These are phyloP conservation scores for Boletus barrowsii DNA, from an alignment of 768 basidiomycete genomes.

Conservation along the genomic window DNA sequence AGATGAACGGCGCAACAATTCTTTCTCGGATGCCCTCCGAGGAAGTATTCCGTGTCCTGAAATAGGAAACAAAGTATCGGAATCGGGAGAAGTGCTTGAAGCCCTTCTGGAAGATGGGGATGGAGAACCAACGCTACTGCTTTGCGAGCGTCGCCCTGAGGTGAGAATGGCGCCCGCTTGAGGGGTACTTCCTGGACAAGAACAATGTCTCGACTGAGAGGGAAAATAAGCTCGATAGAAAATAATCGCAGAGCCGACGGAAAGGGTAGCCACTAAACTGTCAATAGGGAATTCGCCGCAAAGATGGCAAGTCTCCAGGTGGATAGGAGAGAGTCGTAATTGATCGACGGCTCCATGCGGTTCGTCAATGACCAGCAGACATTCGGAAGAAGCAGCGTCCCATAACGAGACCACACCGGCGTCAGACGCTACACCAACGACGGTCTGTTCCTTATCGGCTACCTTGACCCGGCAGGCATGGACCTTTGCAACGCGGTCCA, in stretches of 20 bases:
- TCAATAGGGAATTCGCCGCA: slow-evolving; percentile 70
- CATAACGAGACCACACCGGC: slow-evolving; percentile 71
- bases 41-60: slow-evolving; percentile 79
- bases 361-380: slow-evolving; percentile 60
- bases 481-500: slow-evolving; percentile 51
- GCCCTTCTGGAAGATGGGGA: slow-evolving; percentile 50
- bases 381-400: slow-evolving; percentile 66
- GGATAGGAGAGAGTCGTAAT: slow-evolving; percentile 58
- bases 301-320: slow-evolving; percentile 55
- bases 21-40: slow-evolving; percentile 70
- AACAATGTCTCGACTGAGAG: slow-evolving; percentile 59
- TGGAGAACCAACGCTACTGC: slow-evolving; percentile 50
- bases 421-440: slow-evolving; percentile 62
- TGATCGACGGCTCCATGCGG: slow-evolving; percentile 54
- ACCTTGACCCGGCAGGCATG: slow-evolving; percentile 54
- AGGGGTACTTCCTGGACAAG: slow-evolving; percentile 54
- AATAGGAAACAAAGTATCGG: slow-evolving; percentile 65
- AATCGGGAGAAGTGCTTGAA: slow-evolving; percentile 36
- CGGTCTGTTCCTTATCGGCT: slow-evolving; percentile 46
- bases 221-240: slow-evolving; percentile 64
- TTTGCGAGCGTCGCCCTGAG: slow-evolving; percentile 58
- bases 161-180: slow-evolving; percentile 43
- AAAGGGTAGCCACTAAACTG: slow-evolving; percentile 63
- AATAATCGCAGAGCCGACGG: slow-evolving; percentile 58
- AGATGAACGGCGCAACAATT: slow-evolving; percentile 45